Evolutionary conservation across 495 filamentous ascomycete species (phyloP).

Genomic region (Xylaria curta): DNA sequence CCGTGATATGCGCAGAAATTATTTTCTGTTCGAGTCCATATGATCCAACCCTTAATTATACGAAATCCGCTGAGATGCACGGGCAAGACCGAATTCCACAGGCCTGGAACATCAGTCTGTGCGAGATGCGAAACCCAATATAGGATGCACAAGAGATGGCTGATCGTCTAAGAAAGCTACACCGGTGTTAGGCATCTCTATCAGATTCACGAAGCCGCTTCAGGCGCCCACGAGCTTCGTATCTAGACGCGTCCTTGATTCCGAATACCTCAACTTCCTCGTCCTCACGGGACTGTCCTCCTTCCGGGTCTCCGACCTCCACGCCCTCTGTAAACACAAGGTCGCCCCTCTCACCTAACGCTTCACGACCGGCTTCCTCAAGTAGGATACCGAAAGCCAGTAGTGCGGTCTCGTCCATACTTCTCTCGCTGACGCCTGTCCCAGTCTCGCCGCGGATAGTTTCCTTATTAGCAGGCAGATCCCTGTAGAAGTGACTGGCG

Average conservation of each 20-base stretch:
- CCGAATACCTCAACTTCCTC: conserved; percentile 27
- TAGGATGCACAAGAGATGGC: neutral
- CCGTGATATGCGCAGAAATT: neutral
- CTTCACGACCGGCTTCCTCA: conserved; percentile 72
- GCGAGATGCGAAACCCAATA: conserved; percentile 13
- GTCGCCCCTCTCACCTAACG: conserved; percentile 73
- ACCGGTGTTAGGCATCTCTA: conserved; percentile 16
- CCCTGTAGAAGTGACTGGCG: conserved; percentile 71
- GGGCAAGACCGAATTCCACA: neutral
- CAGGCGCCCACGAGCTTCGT: conserved; percentile 21
- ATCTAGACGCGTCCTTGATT: conserved; percentile 17
- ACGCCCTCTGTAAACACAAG: conserved; percentile 74
- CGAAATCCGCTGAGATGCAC: neutral
- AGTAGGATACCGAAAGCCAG: conserved; percentile 81
- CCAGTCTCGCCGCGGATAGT: conserved; percentile 29
- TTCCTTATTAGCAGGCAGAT: conserved; percentile 37
- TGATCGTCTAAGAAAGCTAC: conserved; percentile 1
- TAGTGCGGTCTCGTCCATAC: conserved; percentile 85
- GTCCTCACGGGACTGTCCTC: conserved; percentile 23
- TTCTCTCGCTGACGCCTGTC: conserved; percentile 56
- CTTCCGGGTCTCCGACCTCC: conserved; percentile 33
- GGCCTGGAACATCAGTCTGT: neutral
- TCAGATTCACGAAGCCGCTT: conserved; percentile 8
- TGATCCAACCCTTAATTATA: neutral
- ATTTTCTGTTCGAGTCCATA: neutral